phyloP scores from a whole-genome alignment of 768 basidiomycete genomes.

The Leccinum uliginosum region DNA sequence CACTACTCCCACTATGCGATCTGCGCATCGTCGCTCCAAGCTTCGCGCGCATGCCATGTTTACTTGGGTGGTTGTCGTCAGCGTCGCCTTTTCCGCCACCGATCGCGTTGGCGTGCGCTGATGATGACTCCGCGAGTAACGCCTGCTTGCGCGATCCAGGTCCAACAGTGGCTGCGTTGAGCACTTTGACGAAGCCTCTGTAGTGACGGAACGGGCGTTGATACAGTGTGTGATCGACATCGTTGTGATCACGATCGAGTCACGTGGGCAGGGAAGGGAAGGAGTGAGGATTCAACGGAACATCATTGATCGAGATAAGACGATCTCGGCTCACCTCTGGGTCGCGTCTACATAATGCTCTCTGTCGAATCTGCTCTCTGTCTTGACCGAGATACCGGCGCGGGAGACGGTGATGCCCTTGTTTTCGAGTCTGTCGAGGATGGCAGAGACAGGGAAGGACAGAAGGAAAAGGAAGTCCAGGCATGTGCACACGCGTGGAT shows the following conservation, averaged over 20 bases:
- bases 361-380: slow-evolving; percentile 51
- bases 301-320: neutral
- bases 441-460: neutral
- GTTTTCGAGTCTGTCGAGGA: slow-evolving; percentile 36
- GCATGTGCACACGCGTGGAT: neutral
- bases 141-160: slow-evolving; percentile 7
- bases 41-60: neutral
- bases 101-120: neutral
- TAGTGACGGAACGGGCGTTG: neutral
- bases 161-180: slow-evolving; percentile 42
- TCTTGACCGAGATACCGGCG: slow-evolving; percentile 65
- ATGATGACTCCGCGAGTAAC: slow-evolving; percentile 3
- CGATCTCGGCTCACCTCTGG: slow-evolving; percentile 50
- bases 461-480: neutral
- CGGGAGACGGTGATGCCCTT: slow-evolving; percentile 54
- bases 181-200: slow-evolving; percentile 50
- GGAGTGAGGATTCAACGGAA: neutral
- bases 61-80: neutral
- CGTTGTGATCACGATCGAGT: neutral
- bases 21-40: slow-evolving; percentile 8
- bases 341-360: slow-evolving; percentile 71
- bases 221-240: neutral
- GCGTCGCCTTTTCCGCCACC: neutral
- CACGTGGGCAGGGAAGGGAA: neutral
- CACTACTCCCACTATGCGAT: neutral